Base-by-base conservation (phyloP, 2,329 filamentous ascomycete genomes). In the Ophiostoma ips region DNA sequence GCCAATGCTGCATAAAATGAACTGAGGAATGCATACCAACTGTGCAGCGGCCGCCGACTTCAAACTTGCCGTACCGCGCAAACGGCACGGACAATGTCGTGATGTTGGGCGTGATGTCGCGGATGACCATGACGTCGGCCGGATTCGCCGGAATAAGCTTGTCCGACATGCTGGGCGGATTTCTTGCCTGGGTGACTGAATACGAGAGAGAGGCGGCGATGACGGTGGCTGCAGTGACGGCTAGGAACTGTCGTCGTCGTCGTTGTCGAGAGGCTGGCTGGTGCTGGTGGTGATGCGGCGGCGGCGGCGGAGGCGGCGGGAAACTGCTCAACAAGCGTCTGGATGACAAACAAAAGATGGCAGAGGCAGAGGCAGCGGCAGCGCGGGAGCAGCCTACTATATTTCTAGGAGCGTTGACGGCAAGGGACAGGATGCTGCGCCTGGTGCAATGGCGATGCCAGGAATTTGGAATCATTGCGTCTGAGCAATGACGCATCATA, bases 11-110 rank as follows among this genome's bases (percentile, higher is more conserved):
- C n/a, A n/a, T n/a, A n/a, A n/a, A n/a, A n/a, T n/a, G n/a, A n/a
- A n/a, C n/a, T 87, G 56, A 30, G 24, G 11, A 18, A 28, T 31
- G 89, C 86, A 83, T n/a, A 43, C 40, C 40, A 53, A 95, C 71
- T 5, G 92, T 96, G 55, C 79, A 89, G 60, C 92, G 76, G 43
- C 88, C 90, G 50, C 92, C 92, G 59, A 98, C 73, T 61, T 87
- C 87, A 60, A 95, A 67, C 46, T 70, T 71, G 47, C 88, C 88
- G 60, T 86, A 85, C 44, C 92, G 84, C 48, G 77, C 66, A 67
- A 98, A 98, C 8, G 92, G 92, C 2, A 88, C 75, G 10, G 84
- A 89, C 58, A 88, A 74, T 12, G 84, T 94, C 38, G 78, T 79
- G 55, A 95, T 75, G 57, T 83, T 81, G 13, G 86, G 84, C 2